phyloP scores from a whole-genome alignment of 2,329 filamentous ascomycete genomes.

The Pseudogymnoascus sp. region DNA sequence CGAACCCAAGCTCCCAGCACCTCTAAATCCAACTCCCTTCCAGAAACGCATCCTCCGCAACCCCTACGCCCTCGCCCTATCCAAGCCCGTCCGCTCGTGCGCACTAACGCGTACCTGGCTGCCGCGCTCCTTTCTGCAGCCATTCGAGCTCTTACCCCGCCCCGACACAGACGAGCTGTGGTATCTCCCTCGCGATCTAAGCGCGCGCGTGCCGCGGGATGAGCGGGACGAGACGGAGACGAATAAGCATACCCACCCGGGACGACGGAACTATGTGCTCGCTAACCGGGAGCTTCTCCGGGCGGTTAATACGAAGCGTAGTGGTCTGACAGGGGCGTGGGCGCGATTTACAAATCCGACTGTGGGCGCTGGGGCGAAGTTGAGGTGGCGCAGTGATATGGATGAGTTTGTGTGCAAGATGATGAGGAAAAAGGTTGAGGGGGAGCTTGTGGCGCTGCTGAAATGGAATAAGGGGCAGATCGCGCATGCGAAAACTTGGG shows the following conservation, averaged over 20 bases:
- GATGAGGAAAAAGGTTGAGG: conserved; percentile 41
- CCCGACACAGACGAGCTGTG: conserved; percentile 47
- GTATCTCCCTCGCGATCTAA: conserved; percentile 46
- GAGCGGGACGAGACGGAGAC: background rate
- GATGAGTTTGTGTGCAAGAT: conserved; percentile 42
- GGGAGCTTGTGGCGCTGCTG: conserved; percentile 39
- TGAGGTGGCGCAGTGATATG: conserved; percentile 49
- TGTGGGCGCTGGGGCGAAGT: conserved; percentile 17
- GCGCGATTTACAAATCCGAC: conserved; percentile 9
- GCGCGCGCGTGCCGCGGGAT: conserved; percentile 19
- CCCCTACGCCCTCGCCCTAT: conserved; percentile 57
- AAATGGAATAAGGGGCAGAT: conserved; percentile 23
- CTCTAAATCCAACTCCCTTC: conserved; percentile 36
- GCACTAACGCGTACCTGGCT: conserved; percentile 40
- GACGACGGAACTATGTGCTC: conserved; percentile 1
- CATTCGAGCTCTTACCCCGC: conserved; percentile 50
- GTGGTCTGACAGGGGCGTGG: background rate
- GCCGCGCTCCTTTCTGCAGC: conserved; percentile 57
- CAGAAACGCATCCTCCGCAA: conserved; percentile 54
- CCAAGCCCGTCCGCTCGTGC: conserved; percentile 53
- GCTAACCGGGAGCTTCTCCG: background rate
- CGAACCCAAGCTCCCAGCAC: conserved; percentile 22
- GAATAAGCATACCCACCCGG: background rate
- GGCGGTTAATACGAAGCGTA: background rate
- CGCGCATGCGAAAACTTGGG: conserved; percentile 40